Base-by-base conservation (phyloP, 2,329 filamentous ascomycete species). In the Botrytis aclada region DNA sequence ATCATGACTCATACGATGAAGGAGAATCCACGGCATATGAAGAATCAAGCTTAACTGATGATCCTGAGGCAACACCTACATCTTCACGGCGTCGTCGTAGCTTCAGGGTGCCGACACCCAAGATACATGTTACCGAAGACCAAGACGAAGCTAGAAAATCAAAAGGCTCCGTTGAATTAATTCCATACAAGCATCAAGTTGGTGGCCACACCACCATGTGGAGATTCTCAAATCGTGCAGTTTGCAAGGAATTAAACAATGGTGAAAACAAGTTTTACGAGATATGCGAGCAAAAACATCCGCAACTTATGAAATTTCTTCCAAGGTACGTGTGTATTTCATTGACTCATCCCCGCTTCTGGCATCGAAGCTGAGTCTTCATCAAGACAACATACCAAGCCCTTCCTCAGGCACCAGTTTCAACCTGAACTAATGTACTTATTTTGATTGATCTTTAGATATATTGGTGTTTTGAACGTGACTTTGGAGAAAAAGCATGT, bases 201-300 rank as follows among this genome's bases (percentile, higher is more conserved):
- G 96, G 96, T 73, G 96, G 96, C 0, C 96, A 99, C 82, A 98
- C 94, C 10, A 98, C 95, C 0, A 88, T 99, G 51, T 99, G 97
- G 88, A 92, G 95, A 60, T 98, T 99, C 81, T 98, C 96, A 29
- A 91, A 94, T 77, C 89, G 95, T 78, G 96, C 96, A 72, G 95
- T 99, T 18, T 99, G 96, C 86, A 99, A 99, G 83, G 94, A 98
- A 83, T 88, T 99, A 80, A 99, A 97, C 82, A 99, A 97, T 81
- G 89, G 95, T 79, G 96, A 99, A 81, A 99, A 99, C 82, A 94
- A 97, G 83, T 99, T 99, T 81, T 99, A 99, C 82, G 96, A 99
- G 83, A 96, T 92, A 71, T 93, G 98, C 79, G 96, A 99, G 84
- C 90, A 89, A 79, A 90, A 93, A 77, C 95, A 99, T 82, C 93